Evolutionary conservation across 306 rosid genomes (phyloP), one percentile per base, ranked within the genome.

Genomic region (Dalbergia cultrata): DNA sequence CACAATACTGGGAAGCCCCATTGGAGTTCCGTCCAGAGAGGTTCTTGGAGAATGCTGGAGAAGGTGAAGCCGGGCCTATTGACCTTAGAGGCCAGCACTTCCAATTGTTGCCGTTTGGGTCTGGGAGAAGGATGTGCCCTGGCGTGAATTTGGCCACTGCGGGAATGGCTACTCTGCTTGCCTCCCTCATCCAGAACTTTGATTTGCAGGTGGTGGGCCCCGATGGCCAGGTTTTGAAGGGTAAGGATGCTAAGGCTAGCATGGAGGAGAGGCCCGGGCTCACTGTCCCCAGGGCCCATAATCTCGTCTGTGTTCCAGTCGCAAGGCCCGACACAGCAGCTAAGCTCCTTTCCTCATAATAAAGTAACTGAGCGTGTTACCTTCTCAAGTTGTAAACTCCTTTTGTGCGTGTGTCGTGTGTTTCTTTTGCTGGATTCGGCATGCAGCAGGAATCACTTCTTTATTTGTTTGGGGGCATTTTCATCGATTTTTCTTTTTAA

Each of bases 61-160:
- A 74, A 17, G 75, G 65, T 3, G 86, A 43, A 2, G n/a, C 3
- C 3, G 64, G 79, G 9, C 45, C 59, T 3, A 0, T 80, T 44
- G 87, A 84, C 43, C 73, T 81, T 0, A 79, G 52, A 80, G 92
- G 88, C 0, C 88, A 86, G 0, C 78, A 85, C 53, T 89, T 83
- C 39, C 61, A 56, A 8, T 74, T 77, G 3, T 13, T 89, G n/a
- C 90, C 91, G 5, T 91, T 91, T 43, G 93, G 95, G 4, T 74
- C 81, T 0, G 95, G 93, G 4, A 91, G 91, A 62, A 86, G 95
- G 63, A 82, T 75, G 13, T 91, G 93, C 54, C 90, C 91, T 0
- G 89, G 90, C 0, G 18, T 85, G 2, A 82, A 78, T 6, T 78
- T 91, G 65, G 86, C 87, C 13, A 82, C 87, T 18, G 81, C 82